These are phyloP conservation scores for Aspergillus floridensis DNA, from an alignment of 2,329 filamentous ascomycete genomes.

Conservation along the genomic window DNA sequence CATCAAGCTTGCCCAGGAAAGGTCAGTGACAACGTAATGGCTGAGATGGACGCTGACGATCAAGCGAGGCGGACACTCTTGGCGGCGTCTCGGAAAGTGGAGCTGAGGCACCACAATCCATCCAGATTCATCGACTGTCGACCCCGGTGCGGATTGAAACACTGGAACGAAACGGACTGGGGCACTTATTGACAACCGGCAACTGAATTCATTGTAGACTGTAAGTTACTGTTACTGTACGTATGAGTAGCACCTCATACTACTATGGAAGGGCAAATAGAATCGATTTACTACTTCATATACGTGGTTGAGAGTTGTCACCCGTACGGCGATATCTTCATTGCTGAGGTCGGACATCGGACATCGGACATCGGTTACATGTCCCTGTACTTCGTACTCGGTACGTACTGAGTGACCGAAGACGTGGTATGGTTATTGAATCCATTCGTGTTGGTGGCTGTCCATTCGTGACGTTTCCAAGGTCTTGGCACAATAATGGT, in stretches of 20 bases:
- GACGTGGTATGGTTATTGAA: too few relatives aligned
- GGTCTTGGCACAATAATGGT: not conserved
- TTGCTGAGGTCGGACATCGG: not conserved
- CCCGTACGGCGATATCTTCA: not conserved
- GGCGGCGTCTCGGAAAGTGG: constrained; percentile 25
- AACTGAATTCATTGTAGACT: too few relatives aligned
- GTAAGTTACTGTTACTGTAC: too few relatives aligned
- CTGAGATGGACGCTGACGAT: constrained; percentile 23
- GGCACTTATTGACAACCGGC: too few relatives aligned
- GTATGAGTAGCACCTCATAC: too few relatives aligned
- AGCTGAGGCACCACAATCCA: constrained; percentile 10
- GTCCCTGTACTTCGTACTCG: too few relatives aligned
- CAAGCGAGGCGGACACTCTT: constrained; percentile 21
- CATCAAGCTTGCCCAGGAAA: constrained; percentile 10
- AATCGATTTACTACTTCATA: too few relatives aligned
- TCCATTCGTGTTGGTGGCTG: not conserved
- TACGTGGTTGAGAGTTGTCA: too few relatives aligned
- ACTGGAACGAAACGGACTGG: not conserved
- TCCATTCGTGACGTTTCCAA: constrained; percentile 3
- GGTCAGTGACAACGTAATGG: constrained; percentile 22
- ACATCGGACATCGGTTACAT: not conserved
- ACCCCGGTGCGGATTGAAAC: too few relatives aligned
- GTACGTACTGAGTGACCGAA: too few relatives aligned
- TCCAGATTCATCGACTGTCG: not conserved
- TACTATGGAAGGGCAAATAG: too few relatives aligned